Evolutionary conservation across 2,329 filamentous ascomycete species (phyloP).

Genomic region (Fusarium sp.): DNA sequence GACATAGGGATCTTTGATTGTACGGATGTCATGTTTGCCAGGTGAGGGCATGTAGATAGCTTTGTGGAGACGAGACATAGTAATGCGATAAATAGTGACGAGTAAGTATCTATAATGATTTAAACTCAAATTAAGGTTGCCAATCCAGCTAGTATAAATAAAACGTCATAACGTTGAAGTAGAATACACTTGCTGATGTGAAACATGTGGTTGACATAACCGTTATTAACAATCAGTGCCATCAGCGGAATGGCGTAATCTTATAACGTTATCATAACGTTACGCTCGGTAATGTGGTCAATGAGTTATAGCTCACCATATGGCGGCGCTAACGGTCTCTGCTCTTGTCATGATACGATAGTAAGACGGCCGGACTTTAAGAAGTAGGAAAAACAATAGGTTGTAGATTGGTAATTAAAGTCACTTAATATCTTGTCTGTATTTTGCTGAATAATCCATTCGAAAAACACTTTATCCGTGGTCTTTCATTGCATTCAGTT

Average conservation of each 20-base stretch:
- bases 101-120: accelerated
- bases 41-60: slow-evolving; percentile 10
- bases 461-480: background rate
- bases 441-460: background rate
- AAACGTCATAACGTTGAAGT: background rate
- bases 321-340: background rate
- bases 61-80: slow-evolving; percentile 12
- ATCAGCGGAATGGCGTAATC: background rate
- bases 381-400: background rate
- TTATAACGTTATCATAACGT: background rate
- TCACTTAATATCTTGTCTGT: background rate
- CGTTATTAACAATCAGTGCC: background rate
- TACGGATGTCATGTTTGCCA: slow-evolving; percentile 3
- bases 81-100: background rate
- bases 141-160: too few relatives aligned
- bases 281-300: background rate
- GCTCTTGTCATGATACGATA: background rate
- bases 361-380: background rate
- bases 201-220: background rate
- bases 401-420: background rate
- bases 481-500: background rate
- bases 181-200: background rate
- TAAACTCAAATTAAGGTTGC: background rate
- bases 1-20: background rate
- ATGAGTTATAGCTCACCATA: background rate